Evolutionary conservation across 495 filamentous ascomycete genomes (phyloP).

Genomic region (Sabuloglossum arenarium): DNA sequence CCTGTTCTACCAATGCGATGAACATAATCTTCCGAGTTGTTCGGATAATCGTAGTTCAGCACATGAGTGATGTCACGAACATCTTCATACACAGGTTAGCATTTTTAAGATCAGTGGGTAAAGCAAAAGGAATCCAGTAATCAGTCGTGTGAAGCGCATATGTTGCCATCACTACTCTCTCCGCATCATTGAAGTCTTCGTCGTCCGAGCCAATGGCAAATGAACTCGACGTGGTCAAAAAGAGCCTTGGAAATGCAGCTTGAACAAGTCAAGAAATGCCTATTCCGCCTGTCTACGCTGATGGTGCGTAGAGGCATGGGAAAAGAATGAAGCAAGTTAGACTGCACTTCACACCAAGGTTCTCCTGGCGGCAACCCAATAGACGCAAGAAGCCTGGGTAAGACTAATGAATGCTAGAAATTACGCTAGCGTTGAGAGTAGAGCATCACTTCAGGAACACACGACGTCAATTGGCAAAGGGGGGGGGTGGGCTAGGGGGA

Average conservation of each 20-base stretch:
- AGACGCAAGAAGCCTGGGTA: constrained; percentile 70
- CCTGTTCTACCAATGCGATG: constrained; percentile 26
- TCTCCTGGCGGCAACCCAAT: constrained; percentile 54
- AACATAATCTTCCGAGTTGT: constrained; percentile 59
- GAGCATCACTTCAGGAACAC: constrained; percentile 51
- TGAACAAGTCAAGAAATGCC: constrained; percentile 51
- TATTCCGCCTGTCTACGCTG: constrained; percentile 52
- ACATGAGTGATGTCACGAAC: constrained; percentile 99
- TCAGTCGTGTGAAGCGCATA: constrained; percentile 35
- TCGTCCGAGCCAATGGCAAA: not conserved
- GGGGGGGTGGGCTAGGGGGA: constrained; percentile 19
- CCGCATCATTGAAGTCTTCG: constrained; percentile 1
- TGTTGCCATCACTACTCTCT: constrained; percentile 39
- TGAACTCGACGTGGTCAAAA: constrained; percentile 5
- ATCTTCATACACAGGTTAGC: constrained; percentile 88
- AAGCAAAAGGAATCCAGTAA: constrained; percentile 32
- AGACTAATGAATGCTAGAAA: constrained; percentile 47
- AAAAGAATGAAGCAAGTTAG: constrained; percentile 44
- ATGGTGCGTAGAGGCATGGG: constrained; percentile 48
- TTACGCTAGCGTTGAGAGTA: constrained; percentile 39
- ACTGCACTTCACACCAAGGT: constrained; percentile 74
- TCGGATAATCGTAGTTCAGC: constrained; percentile 99
- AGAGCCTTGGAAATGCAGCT: constrained; percentile 33
- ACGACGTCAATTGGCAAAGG: constrained; percentile 15
- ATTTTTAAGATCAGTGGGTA: constrained; percentile 24